Conservation (phyloP, 2,329 filamentous ascomycete genomes). For the Lecanicillium sp. region DNA sequence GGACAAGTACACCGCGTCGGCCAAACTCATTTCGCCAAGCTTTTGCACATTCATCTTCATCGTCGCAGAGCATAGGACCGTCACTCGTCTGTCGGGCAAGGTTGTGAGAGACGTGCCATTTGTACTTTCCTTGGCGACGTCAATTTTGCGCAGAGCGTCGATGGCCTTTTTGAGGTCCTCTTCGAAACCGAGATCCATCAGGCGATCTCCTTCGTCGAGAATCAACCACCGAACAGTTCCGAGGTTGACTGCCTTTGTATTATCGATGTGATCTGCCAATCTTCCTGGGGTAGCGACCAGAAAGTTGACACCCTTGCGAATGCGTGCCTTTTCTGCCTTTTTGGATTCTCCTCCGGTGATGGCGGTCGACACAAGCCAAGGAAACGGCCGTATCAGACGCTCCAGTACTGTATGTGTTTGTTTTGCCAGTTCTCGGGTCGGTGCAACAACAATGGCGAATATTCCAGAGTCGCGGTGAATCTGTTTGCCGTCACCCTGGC, state of each 20-base stretch:
- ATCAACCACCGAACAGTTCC: conserved; percentile 89
- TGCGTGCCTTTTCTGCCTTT: conserved; percentile 79
- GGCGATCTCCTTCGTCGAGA: conserved; percentile 89
- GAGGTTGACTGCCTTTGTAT: conserved; percentile 82
- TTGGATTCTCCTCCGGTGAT: conserved; percentile 64
- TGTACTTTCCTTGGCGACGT: conserved; percentile 49
- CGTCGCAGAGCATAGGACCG: conserved; percentile 89
- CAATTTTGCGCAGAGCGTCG: conserved; percentile 61
- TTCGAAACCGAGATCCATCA: conserved; percentile 98
- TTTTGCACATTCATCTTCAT: conserved; percentile 97
- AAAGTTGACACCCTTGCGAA: conserved; percentile 93
- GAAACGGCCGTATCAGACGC: conserved; percentile 75
- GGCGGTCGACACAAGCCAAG: conserved; percentile 89
- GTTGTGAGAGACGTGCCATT: conserved; percentile 51
- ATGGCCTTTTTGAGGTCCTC: conserved; percentile 87
- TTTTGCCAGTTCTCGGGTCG: conserved; percentile 87
- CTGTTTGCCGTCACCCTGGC: conserved; percentile 40
- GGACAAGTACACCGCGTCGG: conserved; percentile 82
- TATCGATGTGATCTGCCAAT: conserved; percentile 82
- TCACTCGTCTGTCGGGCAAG: conserved; percentile 69
- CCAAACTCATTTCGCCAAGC: conserved; percentile 87
- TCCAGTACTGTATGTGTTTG: conserved; percentile 87
- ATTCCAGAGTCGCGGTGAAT: conserved; percentile 80
- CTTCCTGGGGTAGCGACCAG: conserved; percentile 90
- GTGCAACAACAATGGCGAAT: conserved; percentile 89